Percentiles rank a stretch among this genome's conserved stretches.
These are phyloP conservation scores for Solanum hybrid DNA, from an alignment of 305 asterid species.

Conservation along the genomic window DNA sequence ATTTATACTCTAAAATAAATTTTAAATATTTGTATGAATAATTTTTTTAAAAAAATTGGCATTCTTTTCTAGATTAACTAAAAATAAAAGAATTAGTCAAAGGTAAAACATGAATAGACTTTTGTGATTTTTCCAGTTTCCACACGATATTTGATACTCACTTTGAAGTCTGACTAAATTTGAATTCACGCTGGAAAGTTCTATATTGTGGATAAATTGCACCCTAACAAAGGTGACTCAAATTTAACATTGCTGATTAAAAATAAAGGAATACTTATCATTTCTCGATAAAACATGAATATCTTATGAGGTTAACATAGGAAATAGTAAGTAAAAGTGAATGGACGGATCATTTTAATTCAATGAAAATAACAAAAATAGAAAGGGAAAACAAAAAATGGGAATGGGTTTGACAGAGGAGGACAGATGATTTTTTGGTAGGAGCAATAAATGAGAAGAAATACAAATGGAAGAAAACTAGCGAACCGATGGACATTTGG, in stretches of 20 bases:
- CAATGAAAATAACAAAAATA: background rate
- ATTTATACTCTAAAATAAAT: background rate
- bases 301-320: background rate
- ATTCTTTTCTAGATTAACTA: background rate
- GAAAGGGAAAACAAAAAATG: background rate
- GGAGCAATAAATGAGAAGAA: background rate
- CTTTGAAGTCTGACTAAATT: rapidly evolving
- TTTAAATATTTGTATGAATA: background rate
- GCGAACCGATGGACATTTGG: background rate
- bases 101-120: background rate
- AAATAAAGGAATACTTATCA: too few species aligned
- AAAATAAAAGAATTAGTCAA: background rate
- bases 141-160: background rate
- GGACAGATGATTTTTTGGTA: background rate
- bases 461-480: slow-evolving; percentile 1
- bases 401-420: background rate
- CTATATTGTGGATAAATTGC: too few species aligned
- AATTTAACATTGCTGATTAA: too few species aligned
- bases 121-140: too few species aligned
- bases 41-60: background rate
- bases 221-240: background rate
- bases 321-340: background rate
- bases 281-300: background rate
- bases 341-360: background rate
- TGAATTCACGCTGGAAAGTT: too few species aligned